Percentiles rank a stretch among this genome's conserved stretches.
phyloP scores from a whole-genome alignment of 805 yeast genomes.

The Blastobotrys mokoenaii region DNA sequence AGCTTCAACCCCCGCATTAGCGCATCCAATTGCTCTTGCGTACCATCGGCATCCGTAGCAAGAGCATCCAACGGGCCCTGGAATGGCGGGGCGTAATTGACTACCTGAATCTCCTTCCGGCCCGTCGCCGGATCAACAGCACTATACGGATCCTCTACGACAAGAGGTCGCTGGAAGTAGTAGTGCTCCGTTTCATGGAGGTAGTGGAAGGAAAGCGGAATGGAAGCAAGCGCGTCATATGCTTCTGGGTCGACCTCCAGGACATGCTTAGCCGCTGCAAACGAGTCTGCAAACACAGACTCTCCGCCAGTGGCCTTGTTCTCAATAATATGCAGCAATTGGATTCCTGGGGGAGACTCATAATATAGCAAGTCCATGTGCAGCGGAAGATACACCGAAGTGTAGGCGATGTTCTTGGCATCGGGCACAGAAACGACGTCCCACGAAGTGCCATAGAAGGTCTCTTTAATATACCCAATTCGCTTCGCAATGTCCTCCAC shows the following conservation, averaged over 20 bases:
- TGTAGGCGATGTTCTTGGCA: slow-evolving; percentile 65
- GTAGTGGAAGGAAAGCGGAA: slow-evolving; percentile 66
- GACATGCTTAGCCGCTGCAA: slow-evolving; percentile 53
- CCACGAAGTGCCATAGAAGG: slow-evolving; percentile 65
- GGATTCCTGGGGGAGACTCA: slow-evolving; percentile 77
- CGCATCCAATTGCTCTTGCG: slow-evolving; percentile 38
- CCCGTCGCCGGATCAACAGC: slow-evolving; percentile 22
- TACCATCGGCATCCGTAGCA: slow-evolving; percentile 30
- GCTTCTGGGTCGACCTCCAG: slow-evolving; percentile 50
- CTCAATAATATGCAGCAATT: slow-evolving; percentile 48
- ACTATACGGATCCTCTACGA: slow-evolving; percentile 41
- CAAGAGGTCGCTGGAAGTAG: slow-evolving; percentile 51
- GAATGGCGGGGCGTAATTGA: slow-evolving; percentile 75
- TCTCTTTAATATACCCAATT: slow-evolving; percentile 60
- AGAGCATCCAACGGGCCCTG: slow-evolving; percentile 62
- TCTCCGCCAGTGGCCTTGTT: slow-evolving; percentile 53
- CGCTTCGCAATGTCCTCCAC: slow-evolving; percentile 41
- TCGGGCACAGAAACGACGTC: slow-evolving; percentile 48
- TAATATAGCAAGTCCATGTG: slow-evolving; percentile 74
- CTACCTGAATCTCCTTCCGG: slow-evolving; percentile 38
- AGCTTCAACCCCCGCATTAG: slow-evolving; percentile 48
- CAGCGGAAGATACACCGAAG: slow-evolving; percentile 54
- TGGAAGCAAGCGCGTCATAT: slow-evolving; percentile 48
- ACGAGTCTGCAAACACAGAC: slow-evolving; percentile 61
- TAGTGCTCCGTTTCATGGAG: slow-evolving; percentile 54